These are phyloP conservation scores for Penstemon newberryi DNA, from an alignment of 257 asterid genomes.

Conservation along the genomic window DNA sequence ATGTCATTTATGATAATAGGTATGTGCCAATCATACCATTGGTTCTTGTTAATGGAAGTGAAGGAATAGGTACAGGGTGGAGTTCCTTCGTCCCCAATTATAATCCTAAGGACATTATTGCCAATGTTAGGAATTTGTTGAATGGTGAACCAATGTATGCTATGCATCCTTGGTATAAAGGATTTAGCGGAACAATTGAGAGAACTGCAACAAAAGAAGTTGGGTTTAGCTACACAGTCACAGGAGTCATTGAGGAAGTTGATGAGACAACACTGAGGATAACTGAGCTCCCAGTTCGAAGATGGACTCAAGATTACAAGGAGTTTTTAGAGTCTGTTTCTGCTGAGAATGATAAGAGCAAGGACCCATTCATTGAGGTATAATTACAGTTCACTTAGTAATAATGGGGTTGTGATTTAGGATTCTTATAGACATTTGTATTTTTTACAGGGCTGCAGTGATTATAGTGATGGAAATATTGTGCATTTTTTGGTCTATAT, in stretches of 20 bases:
- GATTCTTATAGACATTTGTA: constrained; percentile 6
- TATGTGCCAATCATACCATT: constrained; percentile 80
- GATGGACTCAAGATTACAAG: constrained; percentile 94
- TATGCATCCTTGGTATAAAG: constrained; percentile 96
- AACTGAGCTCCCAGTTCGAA: constrained; percentile 85
- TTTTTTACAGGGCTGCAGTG: constrained; percentile 56
- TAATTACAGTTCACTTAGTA: neutral
- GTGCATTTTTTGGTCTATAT: constrained; percentile 61
- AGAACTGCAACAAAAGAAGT: constrained; percentile 65
- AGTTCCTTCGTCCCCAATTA: constrained; percentile 87
- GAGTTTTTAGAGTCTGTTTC: constrained; percentile 80
- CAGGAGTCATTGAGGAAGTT: constrained; percentile 73
- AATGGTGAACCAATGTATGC: constrained; percentile 69
- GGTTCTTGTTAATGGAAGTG: constrained; percentile 98
- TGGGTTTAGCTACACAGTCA: constrained; percentile 61
- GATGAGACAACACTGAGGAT: constrained; percentile 64
- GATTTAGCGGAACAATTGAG: constrained; percentile 77
- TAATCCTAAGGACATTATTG: constrained; percentile 81
- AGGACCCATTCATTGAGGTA: constrained; percentile 88
- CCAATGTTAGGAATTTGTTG: constrained; percentile 70
- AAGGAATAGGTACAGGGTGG: constrained; percentile 99
- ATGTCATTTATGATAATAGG: constrained; percentile 43
- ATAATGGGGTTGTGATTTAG: neutral
- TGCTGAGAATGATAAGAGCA: constrained; percentile 64
- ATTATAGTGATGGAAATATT: constrained; percentile 63